Conservation (phyloP, 352 stramenopile genomes). For the Pythium apleroticum region DNA sequence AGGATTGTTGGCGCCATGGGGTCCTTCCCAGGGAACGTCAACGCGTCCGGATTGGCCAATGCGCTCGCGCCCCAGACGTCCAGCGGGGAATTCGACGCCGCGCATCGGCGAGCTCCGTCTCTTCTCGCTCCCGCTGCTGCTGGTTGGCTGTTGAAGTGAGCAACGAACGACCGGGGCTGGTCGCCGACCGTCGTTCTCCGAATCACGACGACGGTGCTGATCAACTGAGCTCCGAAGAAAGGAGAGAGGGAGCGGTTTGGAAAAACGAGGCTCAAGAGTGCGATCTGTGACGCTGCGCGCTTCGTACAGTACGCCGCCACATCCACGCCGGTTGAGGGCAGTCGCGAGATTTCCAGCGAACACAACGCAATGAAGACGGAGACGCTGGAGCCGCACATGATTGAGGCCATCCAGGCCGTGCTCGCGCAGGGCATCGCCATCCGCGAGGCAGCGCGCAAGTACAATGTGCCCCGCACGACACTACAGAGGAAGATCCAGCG, state of each 20-base stretch:
- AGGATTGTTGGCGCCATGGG: constrained; percentile 3
- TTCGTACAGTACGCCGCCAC: not conserved
- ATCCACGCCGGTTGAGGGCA: not conserved
- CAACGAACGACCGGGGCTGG: not conserved
- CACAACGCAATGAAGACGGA: constrained; percentile 27
- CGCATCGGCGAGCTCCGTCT: constrained; percentile 17
- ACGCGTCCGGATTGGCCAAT: constrained; percentile 24
- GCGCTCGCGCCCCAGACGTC: not conserved
- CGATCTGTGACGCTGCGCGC: constrained; percentile 1
- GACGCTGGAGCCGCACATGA: constrained; percentile 42
- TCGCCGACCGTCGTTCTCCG: constrained; percentile 13
- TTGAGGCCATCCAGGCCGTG: constrained; percentile 65
- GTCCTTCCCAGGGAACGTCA: constrained; percentile 9
- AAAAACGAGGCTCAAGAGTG: not conserved
- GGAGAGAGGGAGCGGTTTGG: not conserved
- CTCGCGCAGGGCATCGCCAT: constrained; percentile 60
- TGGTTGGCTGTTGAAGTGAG: constrained; percentile 30
- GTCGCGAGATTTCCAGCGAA: constrained; percentile 15
- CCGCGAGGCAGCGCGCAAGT: constrained; percentile 69
- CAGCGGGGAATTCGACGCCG: constrained; percentile 22
- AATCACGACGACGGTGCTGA: constrained; percentile 1
- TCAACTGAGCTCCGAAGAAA: constrained; percentile 1
- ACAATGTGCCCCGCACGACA: constrained; percentile 67
- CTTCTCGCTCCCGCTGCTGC: constrained; percentile 17
- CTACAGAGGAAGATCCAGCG: constrained; percentile 67